Conservation (phyloP, 2,329 filamentous ascomycete species). For the Anisogramma anomala region DNA sequence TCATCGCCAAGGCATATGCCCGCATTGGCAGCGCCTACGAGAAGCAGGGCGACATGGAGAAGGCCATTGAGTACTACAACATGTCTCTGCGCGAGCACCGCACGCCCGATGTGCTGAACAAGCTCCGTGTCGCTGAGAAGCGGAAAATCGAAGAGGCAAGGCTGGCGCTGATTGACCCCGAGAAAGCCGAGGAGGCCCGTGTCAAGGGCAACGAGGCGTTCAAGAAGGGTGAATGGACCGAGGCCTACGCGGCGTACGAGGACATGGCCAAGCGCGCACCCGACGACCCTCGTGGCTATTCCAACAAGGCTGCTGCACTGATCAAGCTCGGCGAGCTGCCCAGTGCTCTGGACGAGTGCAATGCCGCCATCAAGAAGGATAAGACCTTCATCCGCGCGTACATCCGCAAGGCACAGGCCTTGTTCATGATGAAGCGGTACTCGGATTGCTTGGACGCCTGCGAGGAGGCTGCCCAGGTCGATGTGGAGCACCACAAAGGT, state of each 20-base stretch:
- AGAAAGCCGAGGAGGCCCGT: constrained; percentile 87
- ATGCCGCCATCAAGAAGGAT: constrained; percentile 82
- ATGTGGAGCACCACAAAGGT: constrained; percentile 54
- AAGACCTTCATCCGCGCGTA: constrained; percentile 90
- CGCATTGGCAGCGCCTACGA: constrained; percentile 92
- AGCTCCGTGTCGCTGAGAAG: constrained; percentile 85
- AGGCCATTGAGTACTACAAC: constrained; percentile 83
- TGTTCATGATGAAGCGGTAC: constrained; percentile 97
- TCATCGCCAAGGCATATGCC: constrained; percentile 95
- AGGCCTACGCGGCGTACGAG: constrained; percentile 80
- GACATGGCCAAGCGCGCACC: constrained; percentile 97
- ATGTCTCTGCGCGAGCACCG: constrained; percentile 93
- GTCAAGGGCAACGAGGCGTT: constrained; percentile 94
- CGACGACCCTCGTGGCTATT: constrained; percentile 86
- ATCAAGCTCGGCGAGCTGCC: constrained; percentile 96
- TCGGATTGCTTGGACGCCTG: constrained; percentile 88
- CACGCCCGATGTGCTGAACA: constrained; percentile 83
- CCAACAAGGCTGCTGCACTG: constrained; percentile 91
- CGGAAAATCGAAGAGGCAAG: constrained; percentile 65
- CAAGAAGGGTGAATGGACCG: constrained; percentile 93
- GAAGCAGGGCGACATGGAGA: constrained; percentile 67
- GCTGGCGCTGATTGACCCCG: constrained; percentile 75
- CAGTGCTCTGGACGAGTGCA: constrained; percentile 83
- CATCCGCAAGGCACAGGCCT: constrained; percentile 89
- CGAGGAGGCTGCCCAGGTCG: constrained; percentile 65